Conservation (phyloP, 805 yeast genomes). For the Kodamaea restingae region DNA sequence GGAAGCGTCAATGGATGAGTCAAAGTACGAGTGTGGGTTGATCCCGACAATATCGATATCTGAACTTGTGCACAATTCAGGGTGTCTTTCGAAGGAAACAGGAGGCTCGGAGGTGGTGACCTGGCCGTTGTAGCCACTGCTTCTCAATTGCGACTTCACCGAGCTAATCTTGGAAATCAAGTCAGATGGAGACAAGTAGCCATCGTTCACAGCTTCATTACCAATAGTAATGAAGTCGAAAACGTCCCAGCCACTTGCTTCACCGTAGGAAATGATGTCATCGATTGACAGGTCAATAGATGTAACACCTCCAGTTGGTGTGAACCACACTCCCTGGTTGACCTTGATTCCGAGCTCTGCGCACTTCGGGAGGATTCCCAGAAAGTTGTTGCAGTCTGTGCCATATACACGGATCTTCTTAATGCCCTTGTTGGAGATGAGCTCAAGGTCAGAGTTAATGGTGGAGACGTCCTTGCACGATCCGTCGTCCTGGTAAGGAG, state of each 20-base stretch:
- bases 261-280: conserved; percentile 46
- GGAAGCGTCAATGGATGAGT: conserved; percentile 54
- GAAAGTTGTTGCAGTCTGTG: conserved; percentile 73
- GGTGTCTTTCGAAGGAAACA: conserved; percentile 57
- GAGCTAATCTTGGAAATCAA: conserved; percentile 59
- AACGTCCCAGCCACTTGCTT: conserved; percentile 61
- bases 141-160: conserved; percentile 54
- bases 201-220: conserved; percentile 76
- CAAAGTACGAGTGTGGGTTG: conserved; percentile 85
- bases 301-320: conserved; percentile 30
- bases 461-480: conserved; percentile 58
- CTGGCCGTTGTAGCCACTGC: conserved; percentile 73
- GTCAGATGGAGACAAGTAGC: conserved; percentile 57
- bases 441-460: conserved; percentile 55
- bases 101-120: conserved; percentile 91
- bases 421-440: conserved; percentile 60
- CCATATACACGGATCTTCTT: conserved; percentile 73
- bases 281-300: conserved; percentile 61
- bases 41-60: conserved; percentile 80
- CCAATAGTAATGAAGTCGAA: conserved; percentile 79
- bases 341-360: conserved; percentile 58
- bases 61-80: conserved; percentile 63
- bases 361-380: conserved; percentile 62
- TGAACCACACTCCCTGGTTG: conserved; percentile 87
- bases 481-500: conserved; percentile 71